Conservation (phyloP, 2,329 filamentous ascomycete species). For the Alternaria angustiovoidea region DNA sequence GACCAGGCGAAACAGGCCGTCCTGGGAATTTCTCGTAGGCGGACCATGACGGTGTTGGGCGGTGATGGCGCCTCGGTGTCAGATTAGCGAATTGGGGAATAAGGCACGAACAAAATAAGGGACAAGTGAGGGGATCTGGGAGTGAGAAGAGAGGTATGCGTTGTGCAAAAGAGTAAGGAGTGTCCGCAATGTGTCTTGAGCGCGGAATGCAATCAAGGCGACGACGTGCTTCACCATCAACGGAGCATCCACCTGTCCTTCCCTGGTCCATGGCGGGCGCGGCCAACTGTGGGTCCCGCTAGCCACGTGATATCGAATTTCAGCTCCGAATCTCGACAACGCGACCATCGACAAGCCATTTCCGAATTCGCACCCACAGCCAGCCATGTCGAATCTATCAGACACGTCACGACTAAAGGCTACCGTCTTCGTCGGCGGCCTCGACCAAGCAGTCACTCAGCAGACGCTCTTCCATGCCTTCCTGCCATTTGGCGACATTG, state of each 20-base stretch:
- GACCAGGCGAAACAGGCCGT: constrained; percentile 99
- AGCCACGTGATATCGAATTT: constrained; percentile 39
- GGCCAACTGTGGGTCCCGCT: constrained; percentile 21
- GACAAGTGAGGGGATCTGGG: constrained; percentile 16
- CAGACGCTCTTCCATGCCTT: constrained; percentile 87
- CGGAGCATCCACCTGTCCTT: constrained; percentile 49
- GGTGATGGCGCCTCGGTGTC: constrained; percentile 42
- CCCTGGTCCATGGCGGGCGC: constrained; percentile 32
- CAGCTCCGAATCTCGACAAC: constrained; percentile 14
- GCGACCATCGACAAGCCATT: neutral
- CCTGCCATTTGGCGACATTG: constrained; percentile 94
- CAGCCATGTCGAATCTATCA: constrained; percentile 67
- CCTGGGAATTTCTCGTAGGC: constrained; percentile 93
- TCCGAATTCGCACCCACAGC: constrained; percentile 7
- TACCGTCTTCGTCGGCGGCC: constrained; percentile 90
- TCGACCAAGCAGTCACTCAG: constrained; percentile 78
- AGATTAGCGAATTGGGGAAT: constrained; percentile 28
- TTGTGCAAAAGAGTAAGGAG: constrained; percentile 16
- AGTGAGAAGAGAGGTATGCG: constrained; percentile 23
- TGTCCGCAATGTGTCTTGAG: constrained; percentile 31
- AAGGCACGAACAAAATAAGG: constrained; percentile 31
- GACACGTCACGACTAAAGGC: constrained; percentile 85
- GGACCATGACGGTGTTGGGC: constrained; percentile 74
- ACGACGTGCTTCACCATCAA: constrained; percentile 34
- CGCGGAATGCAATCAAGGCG: constrained; percentile 31